Base-by-base conservation (phyloP, 2,329 filamentous ascomycete species). In the Claviceps sp. region DNA sequence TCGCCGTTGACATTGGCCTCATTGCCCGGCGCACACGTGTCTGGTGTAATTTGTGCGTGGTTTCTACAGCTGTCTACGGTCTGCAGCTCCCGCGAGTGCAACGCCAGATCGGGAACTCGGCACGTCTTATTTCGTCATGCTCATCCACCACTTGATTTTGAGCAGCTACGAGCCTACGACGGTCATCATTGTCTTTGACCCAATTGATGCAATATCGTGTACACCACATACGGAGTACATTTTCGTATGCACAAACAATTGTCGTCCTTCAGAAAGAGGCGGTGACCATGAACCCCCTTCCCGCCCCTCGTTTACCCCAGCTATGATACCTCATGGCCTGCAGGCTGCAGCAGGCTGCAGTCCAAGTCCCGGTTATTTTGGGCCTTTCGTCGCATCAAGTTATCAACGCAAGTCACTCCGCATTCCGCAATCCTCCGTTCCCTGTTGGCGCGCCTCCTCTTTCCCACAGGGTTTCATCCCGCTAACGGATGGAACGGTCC, bases 41-140 rank as follows among this genome's bases (percentile, higher is more conserved):
- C 30, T 34, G 30, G 9, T 34, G 30, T 34, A 34, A 34, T 34
- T 34, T 11, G 30, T 34, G 30, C 9, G 26, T 8, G 26, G 26
- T 30, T 30, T 30, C 26, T 8, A 30, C 48, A 50, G 26, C 24
- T 50, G 48, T 43, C 18, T 20, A 26, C 47, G 18, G 40, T 40
- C 44, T 7, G 4, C 26, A 24, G 41, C 34, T 45, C 20, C 24
- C 16, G 42, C 34, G 5, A n/a, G 41, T 50, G 42, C 30, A 34
- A 50, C 49, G 34, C 34, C 49, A 50, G 30, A 38, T 30, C 49
- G 49, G 49, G 14, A 50, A 50, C 22, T 45, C 49, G 49, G 49
- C 49, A 50, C 34, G 48, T 18, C n/a, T 11, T 40, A 26, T 18
- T 37, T n/a, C 41, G 7, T 40, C 18, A 38, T 8, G 18, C 20